phyloP scores from a whole-genome alignment of 441 rosid species.

The Corymbia citriodora region DNA sequence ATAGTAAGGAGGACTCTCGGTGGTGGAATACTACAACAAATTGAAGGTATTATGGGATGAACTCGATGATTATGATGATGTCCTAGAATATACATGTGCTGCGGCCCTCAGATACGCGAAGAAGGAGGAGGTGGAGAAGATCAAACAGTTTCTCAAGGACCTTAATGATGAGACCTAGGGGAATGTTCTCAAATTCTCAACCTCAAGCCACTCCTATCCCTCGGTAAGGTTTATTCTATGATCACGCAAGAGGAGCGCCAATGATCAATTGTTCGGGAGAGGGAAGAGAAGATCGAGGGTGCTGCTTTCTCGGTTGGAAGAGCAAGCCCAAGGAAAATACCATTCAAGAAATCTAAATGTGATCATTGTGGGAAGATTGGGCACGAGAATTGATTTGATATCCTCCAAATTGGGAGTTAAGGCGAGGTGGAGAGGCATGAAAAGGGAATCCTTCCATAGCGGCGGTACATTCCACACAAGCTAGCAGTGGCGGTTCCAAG shows the following conservation, averaged over 20 bases:
- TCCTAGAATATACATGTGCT: too few relatives aligned
- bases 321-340: neutral
- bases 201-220: fast-evolving
- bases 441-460: neutral
- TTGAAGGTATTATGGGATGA: too few relatives aligned
- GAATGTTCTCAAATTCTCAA: too few relatives aligned
- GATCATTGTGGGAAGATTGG: neutral
- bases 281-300: neutral
- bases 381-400: neutral
- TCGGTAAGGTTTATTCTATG: neutral
- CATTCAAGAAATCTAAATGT: fast-evolving
- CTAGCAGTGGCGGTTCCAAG: fast-evolving
- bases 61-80: too few relatives aligned
- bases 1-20: too few relatives aligned
- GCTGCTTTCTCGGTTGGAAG: neutral
- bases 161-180: too few relatives aligned
- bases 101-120: too few relatives aligned
- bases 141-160: too few relatives aligned
- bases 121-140: too few relatives aligned
- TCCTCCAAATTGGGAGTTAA: fast-evolving
- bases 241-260: neutral
- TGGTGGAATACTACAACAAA: too few relatives aligned
- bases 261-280: fast-evolving
- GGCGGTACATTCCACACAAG: fast-evolving
- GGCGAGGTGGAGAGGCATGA: neutral